These are phyloP conservation scores for Knoxia roxburghii DNA, from an alignment of 257 asterid genomes.

Conservation along the genomic window DNA sequence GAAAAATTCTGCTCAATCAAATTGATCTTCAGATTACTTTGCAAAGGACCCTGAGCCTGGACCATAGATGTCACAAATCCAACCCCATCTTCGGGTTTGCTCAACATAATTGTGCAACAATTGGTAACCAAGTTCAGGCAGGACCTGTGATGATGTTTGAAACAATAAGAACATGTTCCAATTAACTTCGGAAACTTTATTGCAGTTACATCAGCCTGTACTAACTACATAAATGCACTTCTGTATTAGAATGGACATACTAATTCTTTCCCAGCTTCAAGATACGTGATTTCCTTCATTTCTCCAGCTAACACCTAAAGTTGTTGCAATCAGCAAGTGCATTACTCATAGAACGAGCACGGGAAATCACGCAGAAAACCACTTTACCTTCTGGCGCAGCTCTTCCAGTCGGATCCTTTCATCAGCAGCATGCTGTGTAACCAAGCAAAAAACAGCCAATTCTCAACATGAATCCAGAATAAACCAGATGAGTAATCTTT, in stretches of 20 bases:
- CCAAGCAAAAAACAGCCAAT: constrained; percentile 12
- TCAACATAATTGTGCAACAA: constrained; percentile 74
- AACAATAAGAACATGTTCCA: constrained; percentile 19
- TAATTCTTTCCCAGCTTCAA: constrained; percentile 72
- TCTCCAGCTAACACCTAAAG: constrained; percentile 79
- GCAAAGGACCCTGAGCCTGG: constrained; percentile 58
- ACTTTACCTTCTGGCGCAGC: constrained; percentile 67
- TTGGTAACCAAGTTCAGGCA: constrained; percentile 90
- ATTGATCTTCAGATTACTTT: constrained; percentile 37
- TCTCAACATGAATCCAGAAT: constrained; percentile 8
- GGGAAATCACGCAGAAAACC: constrained; percentile 14
- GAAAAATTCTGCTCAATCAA: background rate
- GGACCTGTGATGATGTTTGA: constrained; percentile 39
- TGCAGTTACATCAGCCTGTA: background rate
- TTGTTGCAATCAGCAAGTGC: constrained; percentile 21
- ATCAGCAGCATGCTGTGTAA: constrained; percentile 95
- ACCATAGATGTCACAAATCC: constrained; percentile 78
- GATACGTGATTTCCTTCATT: constrained; percentile 57
- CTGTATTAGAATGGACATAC: constrained; percentile 34
- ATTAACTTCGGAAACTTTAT: constrained; percentile 10
- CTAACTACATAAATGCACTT: too few relatives aligned
- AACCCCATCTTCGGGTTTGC: constrained; percentile 82
- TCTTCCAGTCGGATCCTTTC: constrained; percentile 95
- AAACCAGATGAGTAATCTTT: background rate
- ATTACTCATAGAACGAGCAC: constrained; percentile 9